Conservation (phyloP, 495 filamentous ascomycete species). For the Podospora comata region DNA sequence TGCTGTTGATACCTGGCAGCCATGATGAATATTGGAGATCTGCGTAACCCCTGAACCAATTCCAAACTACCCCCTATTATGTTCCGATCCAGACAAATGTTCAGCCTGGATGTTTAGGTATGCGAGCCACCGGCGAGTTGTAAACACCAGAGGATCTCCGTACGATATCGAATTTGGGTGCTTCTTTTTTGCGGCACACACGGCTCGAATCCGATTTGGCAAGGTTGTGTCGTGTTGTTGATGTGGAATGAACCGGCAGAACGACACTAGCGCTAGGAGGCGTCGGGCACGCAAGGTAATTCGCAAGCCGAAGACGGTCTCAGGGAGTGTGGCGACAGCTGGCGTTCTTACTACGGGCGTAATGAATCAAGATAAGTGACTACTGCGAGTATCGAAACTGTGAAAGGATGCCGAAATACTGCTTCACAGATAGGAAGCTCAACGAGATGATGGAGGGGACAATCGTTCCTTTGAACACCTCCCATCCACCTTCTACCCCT, state of each 20-base stretch:
- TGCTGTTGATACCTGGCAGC: background rate
- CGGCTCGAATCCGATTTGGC: background rate
- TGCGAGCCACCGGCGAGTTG: background rate
- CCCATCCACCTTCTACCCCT: background rate
- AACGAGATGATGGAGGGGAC: background rate
- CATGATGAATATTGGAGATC: background rate
- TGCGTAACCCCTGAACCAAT: background rate
- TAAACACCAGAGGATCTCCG: background rate
- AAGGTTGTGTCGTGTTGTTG: background rate
- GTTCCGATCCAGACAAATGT: background rate
- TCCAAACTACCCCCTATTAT: background rate
- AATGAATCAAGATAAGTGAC: background rate
- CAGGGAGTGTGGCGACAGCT: background rate
- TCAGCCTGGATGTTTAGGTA: background rate
- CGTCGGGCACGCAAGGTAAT: background rate
- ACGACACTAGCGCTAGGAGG: background rate
- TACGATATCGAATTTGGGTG: background rate
- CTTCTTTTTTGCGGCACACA: background rate
- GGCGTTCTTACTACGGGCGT: background rate
- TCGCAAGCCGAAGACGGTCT: background rate
- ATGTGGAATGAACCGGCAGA: background rate
- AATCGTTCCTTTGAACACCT: background rate
- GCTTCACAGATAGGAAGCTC: background rate
- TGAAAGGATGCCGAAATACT: background rate
- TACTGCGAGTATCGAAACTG: background rate